phyloP scores from a whole-genome alignment of 1,139 yeast genomes.

The Ashbya aceris region DNA sequence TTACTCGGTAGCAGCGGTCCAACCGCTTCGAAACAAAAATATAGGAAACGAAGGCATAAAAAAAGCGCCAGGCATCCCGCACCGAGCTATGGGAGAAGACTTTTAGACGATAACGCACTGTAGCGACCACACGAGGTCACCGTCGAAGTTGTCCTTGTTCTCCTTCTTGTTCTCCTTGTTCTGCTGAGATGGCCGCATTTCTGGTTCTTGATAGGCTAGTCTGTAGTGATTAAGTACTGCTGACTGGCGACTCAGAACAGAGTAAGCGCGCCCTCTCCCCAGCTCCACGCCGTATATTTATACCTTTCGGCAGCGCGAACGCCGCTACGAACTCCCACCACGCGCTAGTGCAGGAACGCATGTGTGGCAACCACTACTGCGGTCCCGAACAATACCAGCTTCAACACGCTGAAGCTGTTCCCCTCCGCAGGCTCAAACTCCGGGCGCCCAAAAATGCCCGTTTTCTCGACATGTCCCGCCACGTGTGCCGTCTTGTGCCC shows the following conservation, averaged over 20 bases:
- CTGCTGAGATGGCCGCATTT: slow-evolving; percentile 21
- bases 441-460: slow-evolving; percentile 8
- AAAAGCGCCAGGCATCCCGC: neutral
- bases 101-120: slow-evolving; percentile 20
- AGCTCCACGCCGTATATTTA: neutral
- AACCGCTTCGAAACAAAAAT: slow-evolving; percentile 9
- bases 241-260: no score
- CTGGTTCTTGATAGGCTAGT: slow-evolving; percentile 1
- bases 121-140: slow-evolving; percentile 17
- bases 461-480: neutral
- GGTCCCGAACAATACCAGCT: slow-evolving; percentile 13
- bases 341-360: slow-evolving; percentile 6
- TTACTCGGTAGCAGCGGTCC: no score
- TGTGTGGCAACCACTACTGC: slow-evolving; percentile 14
- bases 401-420: slow-evolving; percentile 15
- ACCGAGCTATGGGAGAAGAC: neutral
- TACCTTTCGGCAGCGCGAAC: neutral
- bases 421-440: slow-evolving; percentile 19
- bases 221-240: neutral
- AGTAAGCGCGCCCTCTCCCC: no score
- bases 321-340: no score
- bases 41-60: slow-evolving; percentile 8
- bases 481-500: no score
- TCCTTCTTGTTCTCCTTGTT: slow-evolving; percentile 21
- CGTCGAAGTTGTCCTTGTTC: slow-evolving; percentile 22